Conservation (phyloP, 495 filamentous ascomycete species). For the Pyrenopolyporus hunteri region DNA sequence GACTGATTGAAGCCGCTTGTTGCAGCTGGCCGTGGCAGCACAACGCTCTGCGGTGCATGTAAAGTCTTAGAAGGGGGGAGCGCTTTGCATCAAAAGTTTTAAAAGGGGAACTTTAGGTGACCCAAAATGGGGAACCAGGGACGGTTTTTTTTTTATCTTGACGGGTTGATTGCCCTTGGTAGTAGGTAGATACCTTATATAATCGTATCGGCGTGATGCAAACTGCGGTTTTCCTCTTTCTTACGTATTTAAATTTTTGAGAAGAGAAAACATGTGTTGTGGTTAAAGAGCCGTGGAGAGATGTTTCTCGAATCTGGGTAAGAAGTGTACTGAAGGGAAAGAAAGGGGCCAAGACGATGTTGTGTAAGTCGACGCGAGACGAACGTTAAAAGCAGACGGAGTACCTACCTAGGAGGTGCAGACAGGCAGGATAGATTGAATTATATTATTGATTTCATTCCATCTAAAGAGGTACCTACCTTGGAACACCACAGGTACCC, state of each 20-base stretch:
- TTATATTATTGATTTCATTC: constrained; percentile 9
- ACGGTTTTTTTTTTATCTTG: constrained; percentile 4
- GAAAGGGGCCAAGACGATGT: not conserved
- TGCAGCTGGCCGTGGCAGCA: constrained; percentile 4
- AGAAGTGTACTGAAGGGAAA: not conserved
- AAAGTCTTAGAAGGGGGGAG: constrained; percentile 11
- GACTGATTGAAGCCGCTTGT: constrained; percentile 9
- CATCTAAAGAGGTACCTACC: too few species aligned
- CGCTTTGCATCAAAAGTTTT: constrained; percentile 35
- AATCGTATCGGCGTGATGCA: constrained; percentile 31
- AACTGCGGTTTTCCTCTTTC: constrained; percentile 11
- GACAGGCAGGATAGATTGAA: not conserved
- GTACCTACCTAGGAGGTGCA: not conserved
- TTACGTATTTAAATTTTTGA: too few species aligned
- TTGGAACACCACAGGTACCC: too few species aligned
- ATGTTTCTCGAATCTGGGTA: constrained; percentile 25
- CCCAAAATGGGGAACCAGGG: constrained; percentile 11
- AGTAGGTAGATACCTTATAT: too few species aligned
- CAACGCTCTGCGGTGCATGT: constrained; percentile 5
- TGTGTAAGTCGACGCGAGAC: not conserved
- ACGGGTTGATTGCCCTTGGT: constrained; percentile 4
- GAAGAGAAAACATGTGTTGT: constrained; percentile 21
- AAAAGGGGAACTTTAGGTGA: constrained; percentile 16
- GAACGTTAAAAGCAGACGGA: not conserved
- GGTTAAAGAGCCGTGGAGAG: constrained; percentile 21